phyloP scores from a whole-genome alignment of 352 stramenopile genomes.

The Phytopythium mirpurense region DNA sequence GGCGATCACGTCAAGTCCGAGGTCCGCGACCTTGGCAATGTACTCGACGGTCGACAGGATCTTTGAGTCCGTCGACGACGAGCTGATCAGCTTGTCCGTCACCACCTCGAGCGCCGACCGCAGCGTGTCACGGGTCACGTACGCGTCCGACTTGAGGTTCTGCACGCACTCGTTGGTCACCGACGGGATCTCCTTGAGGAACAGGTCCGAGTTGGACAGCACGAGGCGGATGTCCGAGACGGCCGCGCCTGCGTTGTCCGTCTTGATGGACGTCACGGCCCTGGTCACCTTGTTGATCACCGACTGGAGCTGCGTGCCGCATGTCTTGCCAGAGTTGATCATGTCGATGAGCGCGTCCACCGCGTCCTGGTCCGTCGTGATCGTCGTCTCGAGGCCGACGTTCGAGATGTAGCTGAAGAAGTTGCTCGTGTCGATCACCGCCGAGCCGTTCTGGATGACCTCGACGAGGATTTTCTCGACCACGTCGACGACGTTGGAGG shows the following conservation, averaged over 20 bases:
- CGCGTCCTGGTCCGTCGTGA: constrained; percentile 7
- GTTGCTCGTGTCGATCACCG: constrained; percentile 7
- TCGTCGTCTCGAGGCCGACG: constrained; percentile 8
- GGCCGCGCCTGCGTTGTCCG: constrained; percentile 12
- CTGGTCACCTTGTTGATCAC: constrained; percentile 35
- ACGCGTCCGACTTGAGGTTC: constrained; percentile 26
- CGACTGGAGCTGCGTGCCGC: constrained; percentile 37
- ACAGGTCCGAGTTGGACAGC: constrained; percentile 34
- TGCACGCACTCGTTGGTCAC: constrained; percentile 42
- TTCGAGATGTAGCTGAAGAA: constrained; percentile 31
- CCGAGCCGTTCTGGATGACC: constrained; percentile 38
- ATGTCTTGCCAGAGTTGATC: constrained; percentile 29
- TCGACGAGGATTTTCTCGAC: constrained; percentile 28
- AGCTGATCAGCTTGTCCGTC: constrained; percentile 47
- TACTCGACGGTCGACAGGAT: constrained; percentile 30
- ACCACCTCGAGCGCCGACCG: constrained; percentile 49
- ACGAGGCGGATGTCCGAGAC: constrained; percentile 34
- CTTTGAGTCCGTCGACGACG: constrained; percentile 20
- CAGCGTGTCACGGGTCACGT: constrained; percentile 39
- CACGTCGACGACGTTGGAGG: constrained; percentile 29
- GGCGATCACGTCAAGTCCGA: constrained; percentile 29
- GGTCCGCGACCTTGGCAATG: constrained; percentile 32
- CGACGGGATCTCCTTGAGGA: constrained; percentile 37
- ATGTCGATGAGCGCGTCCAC: constrained; percentile 3
- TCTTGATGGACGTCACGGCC: constrained; percentile 33